Evolutionary conservation across 2,329 filamentous ascomycete species (phyloP).

Genomic region (Paecilomyces dactylethromorphus): DNA sequence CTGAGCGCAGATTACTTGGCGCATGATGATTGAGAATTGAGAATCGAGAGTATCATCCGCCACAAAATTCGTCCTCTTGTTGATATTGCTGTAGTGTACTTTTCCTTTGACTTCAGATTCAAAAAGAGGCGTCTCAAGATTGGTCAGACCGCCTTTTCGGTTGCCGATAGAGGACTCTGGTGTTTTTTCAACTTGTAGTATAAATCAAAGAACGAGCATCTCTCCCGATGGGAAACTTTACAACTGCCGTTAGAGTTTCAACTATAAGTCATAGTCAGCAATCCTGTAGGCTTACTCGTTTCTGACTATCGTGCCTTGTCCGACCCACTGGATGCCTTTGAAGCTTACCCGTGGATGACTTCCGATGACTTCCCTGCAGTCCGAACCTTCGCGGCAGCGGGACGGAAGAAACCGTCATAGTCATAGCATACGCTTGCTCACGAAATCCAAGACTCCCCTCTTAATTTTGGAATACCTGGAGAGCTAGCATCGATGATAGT

Average conservation of each 20-base stretch:
- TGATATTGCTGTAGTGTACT: neutral
- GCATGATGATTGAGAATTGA: neutral
- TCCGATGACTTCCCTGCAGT: constrained; percentile 20
- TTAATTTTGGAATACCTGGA: neutral
- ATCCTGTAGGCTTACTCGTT: neutral
- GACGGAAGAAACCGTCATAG: constrained; percentile 13
- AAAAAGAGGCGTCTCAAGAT: neutral
- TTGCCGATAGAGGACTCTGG: neutral
- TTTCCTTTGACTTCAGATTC: neutral
- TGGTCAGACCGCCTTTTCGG: neutral
- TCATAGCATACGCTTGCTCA: no score
- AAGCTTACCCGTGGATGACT: constrained; percentile 20
- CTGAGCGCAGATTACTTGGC: neutral
- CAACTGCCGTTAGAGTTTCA: neutral
- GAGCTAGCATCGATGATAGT: neutral
- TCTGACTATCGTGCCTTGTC: neutral
- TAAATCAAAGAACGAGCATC: neutral
- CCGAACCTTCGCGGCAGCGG: constrained; percentile 34
- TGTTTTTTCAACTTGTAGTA: neutral
- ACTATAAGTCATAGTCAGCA: neutral
- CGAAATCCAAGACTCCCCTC: neutral
- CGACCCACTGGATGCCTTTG: neutral
- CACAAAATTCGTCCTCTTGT: neutral
- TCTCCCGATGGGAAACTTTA: neutral
- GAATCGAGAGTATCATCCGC: neutral